A percentile compares a stretch with the other conserved stretches of the same genome.
Evolutionary conservation across 192 early-diverging fungal genomes (phyloP).

Genomic region (Chytriomyces hyalinus): DNA sequence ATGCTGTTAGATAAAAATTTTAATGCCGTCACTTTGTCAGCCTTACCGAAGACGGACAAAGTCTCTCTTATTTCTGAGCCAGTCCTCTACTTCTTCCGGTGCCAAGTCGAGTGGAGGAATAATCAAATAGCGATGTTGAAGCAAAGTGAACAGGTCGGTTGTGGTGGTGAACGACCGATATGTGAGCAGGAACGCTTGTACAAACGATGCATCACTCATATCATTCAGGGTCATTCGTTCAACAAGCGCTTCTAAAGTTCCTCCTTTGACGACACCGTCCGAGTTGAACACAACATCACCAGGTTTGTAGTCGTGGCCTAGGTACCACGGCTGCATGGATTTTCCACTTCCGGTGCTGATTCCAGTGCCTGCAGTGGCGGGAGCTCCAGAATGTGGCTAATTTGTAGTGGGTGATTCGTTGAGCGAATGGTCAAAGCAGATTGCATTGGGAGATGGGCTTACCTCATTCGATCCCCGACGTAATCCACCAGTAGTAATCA

Average conservation of each 20-base stretch:
- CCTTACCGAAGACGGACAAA: slow-evolving; percentile 78
- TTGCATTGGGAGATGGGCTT: neutral
- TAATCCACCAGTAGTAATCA: neutral
- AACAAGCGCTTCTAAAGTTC: slow-evolving; percentile 70
- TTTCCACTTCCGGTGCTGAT: slow-evolving; percentile 6
- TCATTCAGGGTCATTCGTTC: slow-evolving; percentile 77
- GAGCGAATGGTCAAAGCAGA: neutral
- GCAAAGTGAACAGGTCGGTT: slow-evolving; percentile 72
- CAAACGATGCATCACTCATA: slow-evolving; percentile 75
- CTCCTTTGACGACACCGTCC: slow-evolving; percentile 77
- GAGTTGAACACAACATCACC: slow-evolving; percentile 67
- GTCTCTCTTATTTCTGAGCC: slow-evolving; percentile 86
- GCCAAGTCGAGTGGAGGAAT: slow-evolving; percentile 70
- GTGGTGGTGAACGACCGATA: slow-evolving; percentile 92
- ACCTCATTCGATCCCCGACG: neutral
- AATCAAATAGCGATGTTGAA: slow-evolving; percentile 81
- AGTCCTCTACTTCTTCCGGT: slow-evolving; percentile 69
- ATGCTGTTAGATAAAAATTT: neutral
- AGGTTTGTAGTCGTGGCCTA: slow-evolving; percentile 60
- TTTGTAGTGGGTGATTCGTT: neutral
- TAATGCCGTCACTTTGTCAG: neutral
- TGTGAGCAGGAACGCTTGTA: slow-evolving; percentile 87
- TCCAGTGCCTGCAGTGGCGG: neutral
- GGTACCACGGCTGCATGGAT: slow-evolving; percentile 50
- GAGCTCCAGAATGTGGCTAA: neutral